A percentile compares a stretch with the other conserved stretches of the same genome.
phyloP scores from a whole-genome alignment of 768 basidiomycete genomes.

The Xerocomellus dryophilus region DNA sequence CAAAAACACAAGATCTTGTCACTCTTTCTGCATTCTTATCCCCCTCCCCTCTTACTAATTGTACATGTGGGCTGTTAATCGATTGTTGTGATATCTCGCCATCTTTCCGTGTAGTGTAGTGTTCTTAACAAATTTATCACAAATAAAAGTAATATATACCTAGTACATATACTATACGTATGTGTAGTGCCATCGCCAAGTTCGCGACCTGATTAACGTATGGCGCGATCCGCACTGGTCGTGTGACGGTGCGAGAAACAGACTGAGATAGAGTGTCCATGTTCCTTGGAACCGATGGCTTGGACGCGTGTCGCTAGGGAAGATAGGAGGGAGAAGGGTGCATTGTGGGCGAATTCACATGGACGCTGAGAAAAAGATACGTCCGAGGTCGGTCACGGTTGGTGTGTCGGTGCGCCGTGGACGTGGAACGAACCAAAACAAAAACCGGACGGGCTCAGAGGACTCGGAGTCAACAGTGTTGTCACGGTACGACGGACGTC shows the following conservation, averaged over 20 bases:
- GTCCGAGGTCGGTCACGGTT: background rate
- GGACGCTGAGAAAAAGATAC: background rate
- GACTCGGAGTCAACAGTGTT: background rate
- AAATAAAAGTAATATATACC: conserved; percentile 6
- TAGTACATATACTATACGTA: background rate
- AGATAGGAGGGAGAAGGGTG: background rate
- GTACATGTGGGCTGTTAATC: background rate
- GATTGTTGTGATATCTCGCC: background rate
- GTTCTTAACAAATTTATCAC: background rate
- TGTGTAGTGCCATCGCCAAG: background rate
- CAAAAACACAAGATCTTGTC: conserved; percentile 15
- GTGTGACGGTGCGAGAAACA: background rate
- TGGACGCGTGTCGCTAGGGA: background rate
- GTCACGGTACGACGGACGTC: background rate
- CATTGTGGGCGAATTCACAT: background rate
- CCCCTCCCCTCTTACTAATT: background rate
- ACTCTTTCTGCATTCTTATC: conserved; percentile 1
- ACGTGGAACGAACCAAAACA: too few species aligned
- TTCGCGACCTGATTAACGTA: background rate
- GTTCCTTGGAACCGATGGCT: background rate
- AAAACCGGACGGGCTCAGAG: background rate
- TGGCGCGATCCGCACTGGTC: background rate
- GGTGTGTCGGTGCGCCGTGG: background rate
- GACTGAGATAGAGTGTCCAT: background rate
- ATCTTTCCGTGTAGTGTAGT: background rate